A percentile compares a stretch with the other conserved stretches of the same genome.
Conservation (phyloP, 495 filamentous ascomycete genomes). For the Trichoderma erinaceum region DNA sequence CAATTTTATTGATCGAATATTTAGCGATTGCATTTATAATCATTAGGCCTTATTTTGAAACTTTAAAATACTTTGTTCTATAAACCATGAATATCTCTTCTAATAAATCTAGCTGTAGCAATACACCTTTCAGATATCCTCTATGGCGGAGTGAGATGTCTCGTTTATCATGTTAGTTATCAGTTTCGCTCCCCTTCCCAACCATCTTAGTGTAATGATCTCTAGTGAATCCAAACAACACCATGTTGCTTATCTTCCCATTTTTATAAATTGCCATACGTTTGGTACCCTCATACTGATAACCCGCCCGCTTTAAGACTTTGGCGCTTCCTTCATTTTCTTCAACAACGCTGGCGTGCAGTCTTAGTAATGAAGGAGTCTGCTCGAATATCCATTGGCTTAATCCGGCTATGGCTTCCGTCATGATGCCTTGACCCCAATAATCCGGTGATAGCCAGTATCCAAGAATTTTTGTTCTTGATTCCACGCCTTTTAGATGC, state of each 20-base stretch:
- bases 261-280: not conserved
- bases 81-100: no score
- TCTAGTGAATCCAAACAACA: not conserved
- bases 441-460: not conserved
- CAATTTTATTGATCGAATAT: no score
- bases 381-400: not conserved
- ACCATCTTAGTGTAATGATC: not conserved
- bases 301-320: not conserved
- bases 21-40: no score
- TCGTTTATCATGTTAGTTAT: not conserved
- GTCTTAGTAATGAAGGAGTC: not conserved
- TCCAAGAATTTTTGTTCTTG: not conserved
- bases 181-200: not conserved
- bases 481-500: not conserved
- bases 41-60: no score
- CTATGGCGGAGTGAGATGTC: not conserved
- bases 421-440: slow-evolving; percentile 1
- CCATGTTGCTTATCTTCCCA: not conserved
- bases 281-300: not conserved
- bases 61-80: no score
- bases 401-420: not conserved
- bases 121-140: no score
- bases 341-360: not conserved
- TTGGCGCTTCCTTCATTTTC: not conserved
- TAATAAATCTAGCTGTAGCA: no score